Percentiles rank a stretch among this genome's conserved stretches.
Evolutionary conservation across 768 basidiomycete species (phyloP).

Genomic region (Dacryopinax primogenitus): DNA sequence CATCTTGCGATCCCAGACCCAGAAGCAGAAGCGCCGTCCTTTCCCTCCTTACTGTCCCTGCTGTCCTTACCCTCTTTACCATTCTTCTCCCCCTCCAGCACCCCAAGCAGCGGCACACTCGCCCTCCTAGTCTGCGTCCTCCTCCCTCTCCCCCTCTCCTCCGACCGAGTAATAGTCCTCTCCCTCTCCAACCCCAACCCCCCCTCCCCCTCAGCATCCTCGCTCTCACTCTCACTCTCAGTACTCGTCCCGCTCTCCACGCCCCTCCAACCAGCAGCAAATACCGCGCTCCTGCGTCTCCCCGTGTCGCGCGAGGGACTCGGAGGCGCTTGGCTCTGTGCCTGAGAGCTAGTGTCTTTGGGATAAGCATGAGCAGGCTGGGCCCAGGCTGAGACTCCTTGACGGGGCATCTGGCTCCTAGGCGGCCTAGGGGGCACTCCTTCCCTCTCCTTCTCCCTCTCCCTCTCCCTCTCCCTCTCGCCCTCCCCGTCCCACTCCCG

Average conservation of each 20-base stretch:
- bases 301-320: background rate
- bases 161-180: background rate
- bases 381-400: too few relatives aligned
- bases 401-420: too few relatives aligned
- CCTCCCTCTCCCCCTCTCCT: background rate
- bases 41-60: background rate
- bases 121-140: background rate
- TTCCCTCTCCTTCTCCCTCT: too few relatives aligned
- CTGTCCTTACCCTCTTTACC: background rate
- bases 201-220: background rate
- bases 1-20: background rate
- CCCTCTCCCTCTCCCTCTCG: background rate
- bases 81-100: background rate
- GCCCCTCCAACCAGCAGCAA: slow-evolving; percentile 5
- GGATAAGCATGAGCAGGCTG: too few relatives aligned
- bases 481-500: too few relatives aligned
- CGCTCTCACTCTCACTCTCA: background rate
- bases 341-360: too few relatives aligned
- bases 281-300: background rate
- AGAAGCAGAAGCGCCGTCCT: background rate
- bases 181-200: background rate
- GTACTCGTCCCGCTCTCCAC: background rate
- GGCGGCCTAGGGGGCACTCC: too few relatives aligned
- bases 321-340: background rate
- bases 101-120: background rate